Conservation (phyloP, 495 filamentous ascomycete species). For the Podospora appendiculata region DNA sequence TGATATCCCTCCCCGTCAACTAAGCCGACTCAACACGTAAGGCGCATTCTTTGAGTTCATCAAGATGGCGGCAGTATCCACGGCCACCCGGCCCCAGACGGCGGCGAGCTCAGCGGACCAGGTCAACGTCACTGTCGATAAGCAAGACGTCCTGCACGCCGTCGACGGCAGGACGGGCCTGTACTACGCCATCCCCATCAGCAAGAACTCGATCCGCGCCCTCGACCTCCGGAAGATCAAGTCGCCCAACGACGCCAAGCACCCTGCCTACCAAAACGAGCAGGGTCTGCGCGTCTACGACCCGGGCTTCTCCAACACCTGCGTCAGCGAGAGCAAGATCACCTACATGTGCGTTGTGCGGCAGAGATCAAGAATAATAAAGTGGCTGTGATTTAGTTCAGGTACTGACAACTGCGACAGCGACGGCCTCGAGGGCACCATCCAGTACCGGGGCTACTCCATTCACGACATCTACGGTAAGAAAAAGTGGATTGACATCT, state of each 20-base stretch:
- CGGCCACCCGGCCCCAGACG: too few relatives aligned
- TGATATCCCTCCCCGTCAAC: too few relatives aligned
- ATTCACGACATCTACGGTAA: slow-evolving; percentile 35
- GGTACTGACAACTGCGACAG: background rate
- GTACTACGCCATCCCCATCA: background rate
- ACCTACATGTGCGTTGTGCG: slow-evolving; percentile 32
- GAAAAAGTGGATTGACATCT: slow-evolving; percentile 30
- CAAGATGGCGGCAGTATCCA: too few relatives aligned
- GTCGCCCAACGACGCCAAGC: background rate
- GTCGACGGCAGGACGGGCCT: background rate
- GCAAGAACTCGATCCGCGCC: background rate
- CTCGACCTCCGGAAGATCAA: background rate
- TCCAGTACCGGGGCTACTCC: slow-evolving; percentile 33
- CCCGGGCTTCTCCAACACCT: slow-evolving; percentile 49
- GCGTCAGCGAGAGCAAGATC: slow-evolving; percentile 40
- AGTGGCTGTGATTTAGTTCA: too few relatives aligned
- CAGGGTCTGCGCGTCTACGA: slow-evolving; percentile 38
- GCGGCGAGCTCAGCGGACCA: too few relatives aligned
- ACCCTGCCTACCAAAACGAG: background rate
- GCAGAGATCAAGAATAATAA: background rate
- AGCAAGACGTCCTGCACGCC: background rate
- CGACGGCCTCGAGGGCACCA: slow-evolving; percentile 32
- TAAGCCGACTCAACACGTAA: too few relatives aligned
- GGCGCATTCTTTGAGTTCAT: too few relatives aligned
- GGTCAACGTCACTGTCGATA: too few relatives aligned